Percentiles rank a stretch among this genome's conserved stretches.
These are phyloP conservation scores for Chaetomium globosum DNA, from an alignment of 2,329 filamentous ascomycete genomes.

Conservation along the genomic window DNA sequence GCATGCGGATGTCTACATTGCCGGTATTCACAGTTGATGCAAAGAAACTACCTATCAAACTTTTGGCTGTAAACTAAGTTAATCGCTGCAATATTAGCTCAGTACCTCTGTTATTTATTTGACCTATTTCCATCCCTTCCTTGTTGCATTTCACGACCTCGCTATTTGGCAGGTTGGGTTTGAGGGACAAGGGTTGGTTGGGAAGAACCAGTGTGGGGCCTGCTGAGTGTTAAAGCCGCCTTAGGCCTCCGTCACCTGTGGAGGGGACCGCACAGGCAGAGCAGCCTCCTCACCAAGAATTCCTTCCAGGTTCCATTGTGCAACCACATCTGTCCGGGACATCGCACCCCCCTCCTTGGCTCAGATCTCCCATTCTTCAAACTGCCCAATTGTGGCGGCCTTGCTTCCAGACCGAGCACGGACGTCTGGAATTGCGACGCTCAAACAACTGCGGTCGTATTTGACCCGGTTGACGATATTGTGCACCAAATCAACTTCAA, in stretches of 20 bases:
- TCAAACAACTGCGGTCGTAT: slow-evolving; percentile 14
- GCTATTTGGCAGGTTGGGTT: neutral
- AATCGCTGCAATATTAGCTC: neutral
- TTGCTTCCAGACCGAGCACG: slow-evolving; percentile 27
- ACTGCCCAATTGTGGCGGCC: slow-evolving; percentile 32
- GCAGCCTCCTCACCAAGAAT: slow-evolving; percentile 30
- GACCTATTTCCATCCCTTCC: neutral
- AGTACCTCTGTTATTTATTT: too few species aligned
- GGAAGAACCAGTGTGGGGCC: neutral
- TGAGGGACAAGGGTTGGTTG: neutral
- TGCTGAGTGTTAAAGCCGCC: neutral
- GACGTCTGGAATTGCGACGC: slow-evolving; percentile 29
- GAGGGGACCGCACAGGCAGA: slow-evolving; percentile 11
- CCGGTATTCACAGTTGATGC: neutral
- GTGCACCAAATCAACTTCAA: slow-evolving; percentile 18
- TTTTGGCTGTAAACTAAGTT: neutral
- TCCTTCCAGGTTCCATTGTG: slow-evolving; percentile 31
- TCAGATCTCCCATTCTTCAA: slow-evolving; percentile 26
- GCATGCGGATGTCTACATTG: slow-evolving; percentile 16
- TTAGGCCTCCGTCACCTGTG: slow-evolving; percentile 18
- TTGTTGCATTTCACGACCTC: neutral
- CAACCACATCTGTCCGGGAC: slow-evolving; percentile 32
- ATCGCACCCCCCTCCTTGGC: slow-evolving; percentile 30
- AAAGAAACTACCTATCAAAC: neutral
- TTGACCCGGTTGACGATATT: slow-evolving; percentile 23